phyloP scores from a whole-genome alignment of 164 flowering plant genomes.

The Vitis rotundifolia region DNA sequence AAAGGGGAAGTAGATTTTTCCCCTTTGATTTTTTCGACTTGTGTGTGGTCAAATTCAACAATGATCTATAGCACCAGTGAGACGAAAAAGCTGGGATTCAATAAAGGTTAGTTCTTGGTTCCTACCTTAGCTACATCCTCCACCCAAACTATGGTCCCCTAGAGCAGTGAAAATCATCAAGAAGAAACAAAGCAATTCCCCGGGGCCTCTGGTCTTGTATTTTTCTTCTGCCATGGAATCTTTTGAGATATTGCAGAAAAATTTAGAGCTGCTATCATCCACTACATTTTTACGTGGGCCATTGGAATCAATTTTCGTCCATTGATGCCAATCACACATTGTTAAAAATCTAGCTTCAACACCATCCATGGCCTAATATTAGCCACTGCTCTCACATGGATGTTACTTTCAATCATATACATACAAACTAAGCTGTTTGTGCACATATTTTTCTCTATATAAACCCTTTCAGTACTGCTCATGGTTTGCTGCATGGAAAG shows the following conservation, averaged over 20 bases:
- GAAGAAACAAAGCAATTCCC: too few species aligned
- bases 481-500: not conserved
- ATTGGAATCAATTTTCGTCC: not conserved
- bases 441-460: too few species aligned
- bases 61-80: too few species aligned
- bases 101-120: too few species aligned
- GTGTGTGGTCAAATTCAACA: too few species aligned
- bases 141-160: too few species aligned
- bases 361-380: not conserved
- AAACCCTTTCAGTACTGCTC: not conserved
- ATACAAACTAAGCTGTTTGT: too few species aligned
- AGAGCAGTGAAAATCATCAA: too few species aligned
- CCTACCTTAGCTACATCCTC: too few species aligned
- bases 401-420: not conserved
- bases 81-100: too few species aligned
- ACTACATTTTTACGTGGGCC: not conserved
- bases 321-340: slow-evolving; percentile 5
- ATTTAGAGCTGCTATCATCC: not conserved
- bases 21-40: too few species aligned
- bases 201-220: not conserved
- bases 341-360: not conserved
- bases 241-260: not conserved
- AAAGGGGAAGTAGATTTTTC: too few species aligned
- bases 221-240: not conserved
- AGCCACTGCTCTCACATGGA: not conserved